Evolutionary conservation across 2,329 filamentous ascomycete species (phyloP), one percentile per base, ranked within the genome.

Genomic region (Colletotrichum higginsianum): DNA sequence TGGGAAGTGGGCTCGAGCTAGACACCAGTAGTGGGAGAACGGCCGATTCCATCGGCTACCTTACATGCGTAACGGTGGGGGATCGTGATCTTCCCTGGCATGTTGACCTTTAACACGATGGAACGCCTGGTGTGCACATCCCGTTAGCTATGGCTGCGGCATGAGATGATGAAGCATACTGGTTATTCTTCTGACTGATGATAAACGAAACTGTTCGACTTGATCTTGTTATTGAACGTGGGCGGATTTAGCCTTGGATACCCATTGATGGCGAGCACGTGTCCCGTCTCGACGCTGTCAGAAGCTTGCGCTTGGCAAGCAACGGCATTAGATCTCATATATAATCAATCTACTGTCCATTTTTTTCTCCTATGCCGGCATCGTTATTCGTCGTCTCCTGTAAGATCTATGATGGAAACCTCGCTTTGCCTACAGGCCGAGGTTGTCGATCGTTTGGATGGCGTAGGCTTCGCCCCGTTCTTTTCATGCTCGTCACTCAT

Each of bases 1-100:
- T 97, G 92, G 89, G 92, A 62, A 96, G 94, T 78, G 93, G 91
- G 63, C 86, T 98, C 15, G 94, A 98, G 81, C 87, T 97, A 58
- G 94, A 97, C 79, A 80, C 94, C 65, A 86, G 88, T 61, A 81
- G 81, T 4, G 80, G 81, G 38, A 78, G 81, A 76, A 81, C 77
- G 74, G 85, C 79, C 7, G 84, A 83, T 18, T 80, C 81, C 53
- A 82, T 88, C 61, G 79, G 81, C 15, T 88, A 89, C 74, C 79
- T 89, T 67, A 88, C 86, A 11, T 89, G 87, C 77, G 86, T 83
- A 47, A 81, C 79, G 16, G 82, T 89, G 6, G 79, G 80, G 61
- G 86, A 86, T 74, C 78, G 85, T 66, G 87, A 88, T 75, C 75
- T 88, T 66, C 87, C 87, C 21, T 89, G 87, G 87, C 76, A 80